Base-by-base conservation (phyloP, 805 yeast species). In the Candida cerambycidarum region DNA sequence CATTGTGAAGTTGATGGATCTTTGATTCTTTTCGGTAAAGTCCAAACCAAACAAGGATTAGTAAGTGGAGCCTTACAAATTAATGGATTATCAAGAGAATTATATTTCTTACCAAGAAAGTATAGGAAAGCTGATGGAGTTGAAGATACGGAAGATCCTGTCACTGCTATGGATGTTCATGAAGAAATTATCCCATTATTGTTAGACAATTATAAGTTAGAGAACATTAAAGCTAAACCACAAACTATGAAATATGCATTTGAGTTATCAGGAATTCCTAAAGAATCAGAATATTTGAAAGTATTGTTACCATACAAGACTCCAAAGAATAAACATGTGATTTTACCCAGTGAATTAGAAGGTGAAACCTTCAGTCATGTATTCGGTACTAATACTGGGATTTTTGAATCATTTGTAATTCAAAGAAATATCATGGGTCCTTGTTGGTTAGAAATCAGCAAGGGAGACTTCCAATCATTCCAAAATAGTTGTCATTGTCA, bases 391-490 rank as follows among this genome's bases (percentile, higher is more conserved):
- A 78, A 73, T 45, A 62, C 93, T 2, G 75, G 75, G 42, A 69
- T 87, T 17, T 89, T 93, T 60, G 99, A 93, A 67, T 75, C 87
- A 10, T 89, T 93, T 62, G 93, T 89, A 9, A 55, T 90, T 18
- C 88, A 83, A 60, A 75, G 86, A 53, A 82, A 84, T 52, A 75
- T 93, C 34, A 90, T 89, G 97, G 99, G 99, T 8, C 99, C 99
- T 3, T 89, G 98, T 61, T 93, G 99, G 99, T 69, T 93, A 40
- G 85, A 85, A 38, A 72, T 93, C 40, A 69, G 74, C 32, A 74
- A 78, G 39, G 84, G 83, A 38, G 81, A 83, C 47, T 84, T 85
- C 52, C 58, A 61, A 17, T 61, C 78, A 0, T 61, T 83, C 31
- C 75, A 73, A 40, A 83, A 82, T 55, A 74, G 85, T 2, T 82